Evolutionary conservation across 352 stramenopile species (phyloP).

Genomic region (Phytophthora macrochlamydospora): DNA sequence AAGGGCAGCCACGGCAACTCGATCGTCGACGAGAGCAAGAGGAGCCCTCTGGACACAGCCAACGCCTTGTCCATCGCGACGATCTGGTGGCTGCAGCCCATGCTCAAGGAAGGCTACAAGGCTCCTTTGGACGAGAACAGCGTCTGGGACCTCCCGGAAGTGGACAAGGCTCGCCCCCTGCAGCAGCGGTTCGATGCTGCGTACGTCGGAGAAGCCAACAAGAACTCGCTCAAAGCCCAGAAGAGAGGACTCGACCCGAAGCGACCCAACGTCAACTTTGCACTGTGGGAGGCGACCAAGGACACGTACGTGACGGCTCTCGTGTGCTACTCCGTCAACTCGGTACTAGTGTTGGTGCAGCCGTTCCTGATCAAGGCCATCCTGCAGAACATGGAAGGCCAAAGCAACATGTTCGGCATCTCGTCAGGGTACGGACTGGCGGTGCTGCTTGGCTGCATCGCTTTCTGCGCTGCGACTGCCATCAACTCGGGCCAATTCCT

Average conservation of each 20-base stretch:
- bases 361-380: slow-evolving; percentile 66
- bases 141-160: slow-evolving; percentile 49
- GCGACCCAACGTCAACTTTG: slow-evolving; percentile 29
- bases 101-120: slow-evolving; percentile 42
- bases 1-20: no score
- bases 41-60: slow-evolving; percentile 43
- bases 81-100: slow-evolving; percentile 59
- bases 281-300: slow-evolving; percentile 40
- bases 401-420: slow-evolving; percentile 45
- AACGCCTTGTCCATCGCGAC: slow-evolving; percentile 50
- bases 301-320: slow-evolving; percentile 30
- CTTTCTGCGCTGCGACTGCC: slow-evolving; percentile 40
- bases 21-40: background rate
- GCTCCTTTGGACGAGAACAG: slow-evolving; percentile 37
- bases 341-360: slow-evolving; percentile 39
- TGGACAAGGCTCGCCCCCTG: slow-evolving; percentile 43
- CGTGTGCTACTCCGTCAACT: slow-evolving; percentile 35
- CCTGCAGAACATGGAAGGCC: slow-evolving; percentile 41
- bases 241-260: background rate
- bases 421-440: slow-evolving; percentile 50
- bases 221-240: no score
- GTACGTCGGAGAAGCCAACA: slow-evolving; percentile 11
- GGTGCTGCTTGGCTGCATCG: slow-evolving; percentile 29
- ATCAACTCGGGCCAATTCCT: slow-evolving; percentile 55
- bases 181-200: slow-evolving; percentile 44